These are phyloP conservation scores for Fusarium tuaranense DNA, from an alignment of 2,329 filamentous ascomycete species.

Conservation along the genomic window DNA sequence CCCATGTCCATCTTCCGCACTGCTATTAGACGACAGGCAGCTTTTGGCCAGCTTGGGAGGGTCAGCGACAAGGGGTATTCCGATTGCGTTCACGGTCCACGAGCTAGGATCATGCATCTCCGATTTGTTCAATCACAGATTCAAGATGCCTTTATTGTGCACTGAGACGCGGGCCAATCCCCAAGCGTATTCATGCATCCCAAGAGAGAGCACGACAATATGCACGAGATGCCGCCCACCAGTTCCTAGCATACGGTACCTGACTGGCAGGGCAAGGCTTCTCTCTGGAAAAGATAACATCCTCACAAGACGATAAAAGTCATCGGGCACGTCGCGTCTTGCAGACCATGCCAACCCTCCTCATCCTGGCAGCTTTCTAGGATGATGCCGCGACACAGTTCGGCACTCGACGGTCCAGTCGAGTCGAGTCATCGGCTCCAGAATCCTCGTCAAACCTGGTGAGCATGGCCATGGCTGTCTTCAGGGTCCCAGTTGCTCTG, in stretches of 20 bases:
- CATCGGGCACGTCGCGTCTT: background rate
- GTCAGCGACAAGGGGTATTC: constrained; percentile 28
- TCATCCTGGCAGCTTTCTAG: constrained; percentile 3
- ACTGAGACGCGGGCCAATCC: constrained; percentile 38
- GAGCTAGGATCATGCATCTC: constrained; percentile 45
- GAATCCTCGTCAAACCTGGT: background rate
- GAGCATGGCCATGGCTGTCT: background rate
- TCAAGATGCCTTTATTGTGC: constrained; percentile 34
- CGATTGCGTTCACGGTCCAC: constrained; percentile 30
- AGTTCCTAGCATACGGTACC: constrained; percentile 25
- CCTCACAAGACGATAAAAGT: constrained; percentile 7
- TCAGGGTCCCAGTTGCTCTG: background rate
- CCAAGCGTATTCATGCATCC: constrained; percentile 9
- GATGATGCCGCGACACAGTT: background rate
- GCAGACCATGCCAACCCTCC: constrained; percentile 8
- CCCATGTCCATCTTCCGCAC: constrained; percentile 19
- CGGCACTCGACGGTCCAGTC: background rate
- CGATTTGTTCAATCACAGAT: constrained; percentile 44
- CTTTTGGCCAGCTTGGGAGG: constrained; percentile 15
- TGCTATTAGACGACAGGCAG: constrained; percentile 13
- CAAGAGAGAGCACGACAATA: constrained; percentile 20
- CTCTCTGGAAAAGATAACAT: constrained; percentile 10
- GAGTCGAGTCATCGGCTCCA: background rate
- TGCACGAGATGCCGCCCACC: constrained; percentile 31
- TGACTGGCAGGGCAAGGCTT: constrained; percentile 19